Percentiles rank a stretch among this genome's conserved stretches.
These are phyloP conservation scores for Fusarium avenaceum DNA, from an alignment of 2,329 filamentous ascomycete species.

Conservation along the genomic window DNA sequence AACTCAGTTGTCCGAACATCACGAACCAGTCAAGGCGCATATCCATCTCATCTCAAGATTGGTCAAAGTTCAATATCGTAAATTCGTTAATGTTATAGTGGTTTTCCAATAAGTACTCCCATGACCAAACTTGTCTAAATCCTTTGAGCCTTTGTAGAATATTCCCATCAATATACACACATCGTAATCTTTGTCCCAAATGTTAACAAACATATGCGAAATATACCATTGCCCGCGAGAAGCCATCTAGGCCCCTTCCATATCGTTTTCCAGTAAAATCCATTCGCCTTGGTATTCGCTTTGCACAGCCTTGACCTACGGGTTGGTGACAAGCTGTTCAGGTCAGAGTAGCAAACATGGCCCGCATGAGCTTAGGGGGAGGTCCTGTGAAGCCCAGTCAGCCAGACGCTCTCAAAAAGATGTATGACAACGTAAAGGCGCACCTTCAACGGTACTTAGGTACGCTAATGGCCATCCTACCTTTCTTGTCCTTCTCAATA, in stretches of 20 bases:
- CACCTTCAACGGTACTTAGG: constrained; percentile 75
- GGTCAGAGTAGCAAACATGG: constrained; percentile 79
- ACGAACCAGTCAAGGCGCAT: background rate
- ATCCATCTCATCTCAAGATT: background rate
- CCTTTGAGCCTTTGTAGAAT: constrained; percentile 7
- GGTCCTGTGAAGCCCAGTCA: constrained; percentile 66
- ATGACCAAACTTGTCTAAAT: constrained; percentile 33
- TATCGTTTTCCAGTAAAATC: constrained; percentile 27
- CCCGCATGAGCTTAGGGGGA: constrained; percentile 72
- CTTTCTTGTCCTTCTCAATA: constrained; percentile 92
- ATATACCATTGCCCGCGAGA: constrained; percentile 11
- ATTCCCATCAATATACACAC: constrained; percentile 25
- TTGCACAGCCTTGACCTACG: constrained; percentile 6
- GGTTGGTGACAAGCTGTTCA: constrained; percentile 53
- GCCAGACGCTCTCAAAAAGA: constrained; percentile 44
- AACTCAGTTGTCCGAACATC: background rate
- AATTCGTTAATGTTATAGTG: constrained; percentile 40
- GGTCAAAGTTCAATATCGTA: constrained; percentile 10
- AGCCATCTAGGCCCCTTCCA: constrained; percentile 23
- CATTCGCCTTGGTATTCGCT: constrained; percentile 11
- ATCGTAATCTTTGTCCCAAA: constrained; percentile 8
- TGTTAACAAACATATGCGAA: constrained; percentile 20
- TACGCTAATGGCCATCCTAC: constrained; percentile 91
- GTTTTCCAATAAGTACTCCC: constrained; percentile 37
- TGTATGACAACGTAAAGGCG: constrained; percentile 52